Conservation (phyloP, 257 asterid species). For the Petunia axillaris region DNA sequence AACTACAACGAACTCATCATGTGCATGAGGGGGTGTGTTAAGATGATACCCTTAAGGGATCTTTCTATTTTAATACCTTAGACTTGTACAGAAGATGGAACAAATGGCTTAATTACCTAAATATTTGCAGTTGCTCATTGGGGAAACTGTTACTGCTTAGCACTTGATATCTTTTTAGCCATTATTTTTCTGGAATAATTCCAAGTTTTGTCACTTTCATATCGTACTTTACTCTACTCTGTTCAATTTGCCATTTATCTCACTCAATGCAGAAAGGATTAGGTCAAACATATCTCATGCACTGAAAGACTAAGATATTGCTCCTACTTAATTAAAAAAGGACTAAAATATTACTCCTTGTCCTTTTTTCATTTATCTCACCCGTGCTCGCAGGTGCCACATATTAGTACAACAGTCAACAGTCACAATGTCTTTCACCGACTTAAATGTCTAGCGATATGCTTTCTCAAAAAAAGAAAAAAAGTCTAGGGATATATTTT, state of each 20-base stretch:
- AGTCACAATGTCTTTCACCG: neutral
- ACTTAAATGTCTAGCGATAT: neutral
- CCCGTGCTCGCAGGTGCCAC: neutral
- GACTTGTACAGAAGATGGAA: neutral
- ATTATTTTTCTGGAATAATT: neutral
- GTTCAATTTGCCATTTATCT: neutral
- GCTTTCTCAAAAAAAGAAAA: neutral
- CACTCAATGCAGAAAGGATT: conserved; percentile 10
- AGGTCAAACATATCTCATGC: conserved; percentile 19
- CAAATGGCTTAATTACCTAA: neutral
- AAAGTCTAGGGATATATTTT: neutral
- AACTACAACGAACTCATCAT: conserved; percentile 4
- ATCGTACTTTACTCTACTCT: neutral
- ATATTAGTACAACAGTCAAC: neutral
- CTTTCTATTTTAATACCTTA: neutral
- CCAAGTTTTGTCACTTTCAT: neutral
- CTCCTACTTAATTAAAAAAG: neutral
- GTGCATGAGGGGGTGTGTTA: neutral
- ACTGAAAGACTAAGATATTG: conserved; percentile 6
- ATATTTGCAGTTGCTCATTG: neutral
- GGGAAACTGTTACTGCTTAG: conserved; percentile 5
- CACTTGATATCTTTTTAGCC: neutral
- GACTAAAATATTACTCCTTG: neutral
- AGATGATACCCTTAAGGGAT: conserved; percentile 7
- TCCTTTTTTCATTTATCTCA: conserved; percentile 3